Base-by-base conservation (phyloP, 768 basidiomycete species). In the Pleurotus citrinopileatus region DNA sequence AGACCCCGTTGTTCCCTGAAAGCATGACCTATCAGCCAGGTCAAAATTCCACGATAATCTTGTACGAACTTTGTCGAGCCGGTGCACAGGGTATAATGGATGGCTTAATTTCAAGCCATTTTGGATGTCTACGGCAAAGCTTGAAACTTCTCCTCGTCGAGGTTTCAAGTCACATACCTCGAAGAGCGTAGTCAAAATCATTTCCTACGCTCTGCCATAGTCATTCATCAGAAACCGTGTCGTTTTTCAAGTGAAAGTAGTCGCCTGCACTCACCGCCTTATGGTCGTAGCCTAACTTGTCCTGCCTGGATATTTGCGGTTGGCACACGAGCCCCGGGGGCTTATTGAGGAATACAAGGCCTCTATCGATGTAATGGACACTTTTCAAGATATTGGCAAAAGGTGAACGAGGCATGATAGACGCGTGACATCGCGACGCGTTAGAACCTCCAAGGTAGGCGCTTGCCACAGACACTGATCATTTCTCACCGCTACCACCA, bases 1-100 rank as follows among this genome's bases (percentile, higher is more conserved):
- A 25, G 75, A 76, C 22, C 87, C 87, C 0, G 87, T 88, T 1
- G 86, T 87, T 1, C 72, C 65, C 87, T 88, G 44, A 4, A 8
- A 34, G 34, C 12, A 22, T 40, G 23, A 25, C 42, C 13, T 28
- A 42, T 8, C 20, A 53, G 20, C 27, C 40, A 6, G 10, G 52
- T 34, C 9, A 37, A 27, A 13, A 52, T 36, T 32, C 34, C 34
- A 38, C 4, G 37, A 34, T 3, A 37, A 13, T 6, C 40, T 20
- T n/a, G 19, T 28, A 46, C 64, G 13, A 22, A 82, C 87, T 72
- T 84, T 85, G 70, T 88, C 86, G 3, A 89, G 73, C 12, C 87
- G 78, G 62, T 89, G 87, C 19, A 87, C 77, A 4, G 79, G 70
- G 51, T 71, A 70, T 5, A 45, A 79, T 53, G 20, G 59, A 43